Evolutionary conservation across 2,329 filamentous ascomycete genomes (phyloP).

Genomic region (Colletotrichum kahawae): DNA sequence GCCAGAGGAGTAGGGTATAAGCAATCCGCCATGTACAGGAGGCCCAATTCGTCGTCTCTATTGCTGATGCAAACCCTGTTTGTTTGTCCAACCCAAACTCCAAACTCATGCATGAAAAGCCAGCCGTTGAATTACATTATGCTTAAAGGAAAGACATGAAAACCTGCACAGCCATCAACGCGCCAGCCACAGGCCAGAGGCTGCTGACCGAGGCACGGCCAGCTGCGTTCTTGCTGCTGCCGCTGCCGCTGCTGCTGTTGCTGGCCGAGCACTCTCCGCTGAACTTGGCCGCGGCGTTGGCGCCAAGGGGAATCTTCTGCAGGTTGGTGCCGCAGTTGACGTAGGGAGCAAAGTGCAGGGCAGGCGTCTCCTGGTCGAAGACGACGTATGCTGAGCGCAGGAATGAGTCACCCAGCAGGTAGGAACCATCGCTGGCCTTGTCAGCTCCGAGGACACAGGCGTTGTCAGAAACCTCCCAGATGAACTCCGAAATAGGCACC

Average conservation of each 20-base stretch:
- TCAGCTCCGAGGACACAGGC: slow-evolving; percentile 53
- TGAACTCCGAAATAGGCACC: slow-evolving; percentile 51
- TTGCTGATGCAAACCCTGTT: neutral
- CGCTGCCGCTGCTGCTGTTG: neutral
- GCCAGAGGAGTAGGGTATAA: slow-evolving; percentile 15
- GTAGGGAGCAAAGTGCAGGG: slow-evolving; percentile 30
- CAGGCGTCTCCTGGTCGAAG: slow-evolving; percentile 28
- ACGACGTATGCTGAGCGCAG: slow-evolving; percentile 50
- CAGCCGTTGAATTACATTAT: slow-evolving; percentile 8
- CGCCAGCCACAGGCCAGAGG: neutral
- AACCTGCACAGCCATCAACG: neutral
- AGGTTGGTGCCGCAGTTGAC: slow-evolving; percentile 29
- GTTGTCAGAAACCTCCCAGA: slow-evolving; percentile 40
- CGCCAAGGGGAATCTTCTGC: slow-evolving; percentile 27
- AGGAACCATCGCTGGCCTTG: slow-evolving; percentile 34
- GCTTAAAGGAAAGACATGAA: slow-evolving; percentile 15
- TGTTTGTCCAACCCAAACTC: slow-evolving; percentile 6
- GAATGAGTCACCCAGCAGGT: slow-evolving; percentile 49
- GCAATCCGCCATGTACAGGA: slow-evolving; percentile 4
- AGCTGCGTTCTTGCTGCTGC: slow-evolving; percentile 5
- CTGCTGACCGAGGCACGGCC: neutral
- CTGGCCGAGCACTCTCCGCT: slow-evolving; percentile 25
- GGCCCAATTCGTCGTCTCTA: neutral
- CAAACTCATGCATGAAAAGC: neutral
- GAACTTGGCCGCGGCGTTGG: slow-evolving; percentile 25